A percentile compares a stretch with the other conserved stretches of the same genome.
Conservation (phyloP, 164 flowering plant species). For the Vitis rotundifolia region DNA sequence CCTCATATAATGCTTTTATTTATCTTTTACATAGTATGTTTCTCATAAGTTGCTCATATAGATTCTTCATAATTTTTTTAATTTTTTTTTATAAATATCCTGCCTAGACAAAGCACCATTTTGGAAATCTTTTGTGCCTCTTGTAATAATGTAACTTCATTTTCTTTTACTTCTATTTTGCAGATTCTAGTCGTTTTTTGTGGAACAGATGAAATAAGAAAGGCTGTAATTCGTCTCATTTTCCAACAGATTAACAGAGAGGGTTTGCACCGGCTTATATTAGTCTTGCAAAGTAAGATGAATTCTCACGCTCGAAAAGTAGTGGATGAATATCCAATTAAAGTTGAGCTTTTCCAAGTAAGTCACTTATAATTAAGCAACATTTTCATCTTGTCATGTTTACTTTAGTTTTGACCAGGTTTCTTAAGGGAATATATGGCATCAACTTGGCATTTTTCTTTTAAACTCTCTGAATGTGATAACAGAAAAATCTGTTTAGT, state of each 20-base stretch:
- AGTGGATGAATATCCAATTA: constrained; percentile 14
- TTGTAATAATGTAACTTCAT: background rate
- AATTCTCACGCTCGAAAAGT: constrained; percentile 30
- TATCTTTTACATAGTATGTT: background rate
- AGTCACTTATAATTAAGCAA: background rate
- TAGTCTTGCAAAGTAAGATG: constrained; percentile 35
- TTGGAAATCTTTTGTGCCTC: background rate
- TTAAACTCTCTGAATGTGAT: background rate
- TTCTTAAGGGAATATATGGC: background rate
- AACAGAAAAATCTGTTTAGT: background rate
- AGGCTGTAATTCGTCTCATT: constrained; percentile 10
- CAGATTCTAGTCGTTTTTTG: constrained; percentile 41
- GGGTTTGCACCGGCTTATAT: constrained; percentile 24
- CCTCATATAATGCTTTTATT: background rate
- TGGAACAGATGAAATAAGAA: constrained; percentile 26
- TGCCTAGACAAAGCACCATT: too few species aligned
- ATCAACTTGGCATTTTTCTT: background rate
- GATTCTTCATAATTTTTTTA: too few species aligned
- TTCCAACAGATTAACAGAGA: constrained; percentile 13
- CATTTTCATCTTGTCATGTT: background rate
- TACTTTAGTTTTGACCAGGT: background rate
- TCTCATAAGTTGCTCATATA: too few species aligned
- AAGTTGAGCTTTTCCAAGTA: constrained; percentile 34
- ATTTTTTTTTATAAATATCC: too few species aligned
- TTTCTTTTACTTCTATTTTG: constrained; percentile 2